Evolutionary conservation across 108 stramenopile species (phyloP).

Genomic region (Nitzschia inconspicua): DNA sequence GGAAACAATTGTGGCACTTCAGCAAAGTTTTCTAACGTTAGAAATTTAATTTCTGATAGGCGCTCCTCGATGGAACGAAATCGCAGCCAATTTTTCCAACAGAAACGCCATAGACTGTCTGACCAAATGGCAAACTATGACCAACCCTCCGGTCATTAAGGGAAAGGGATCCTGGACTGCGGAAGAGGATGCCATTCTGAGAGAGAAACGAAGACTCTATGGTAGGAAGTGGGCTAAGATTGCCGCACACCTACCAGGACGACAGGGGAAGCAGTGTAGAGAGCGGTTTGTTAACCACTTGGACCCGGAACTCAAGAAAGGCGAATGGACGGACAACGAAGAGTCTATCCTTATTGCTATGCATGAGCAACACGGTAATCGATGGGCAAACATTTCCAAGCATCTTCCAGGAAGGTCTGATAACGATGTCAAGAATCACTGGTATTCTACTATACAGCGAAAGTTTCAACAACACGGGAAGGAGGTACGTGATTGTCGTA

Average conservation of each 20-base stretch:
- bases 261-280: constrained; percentile 98
- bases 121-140: constrained; percentile 68
- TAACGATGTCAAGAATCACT: constrained; percentile 97
- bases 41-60: constrained; percentile 17
- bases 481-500: constrained; percentile 43
- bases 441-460: constrained; percentile 83
- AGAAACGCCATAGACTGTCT: constrained; percentile 76
- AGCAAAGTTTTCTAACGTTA: not conserved
- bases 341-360: constrained; percentile 84
- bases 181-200: constrained; percentile 70
- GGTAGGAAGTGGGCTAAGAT: constrained; percentile 94
- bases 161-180: constrained; percentile 85
- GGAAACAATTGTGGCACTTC: not conserved
- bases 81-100: constrained; percentile 60
- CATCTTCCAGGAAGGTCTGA: constrained; percentile 95
- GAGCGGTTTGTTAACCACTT: constrained; percentile 97
- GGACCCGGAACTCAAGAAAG: constrained; percentile 89
- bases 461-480: constrained; percentile 81
- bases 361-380: constrained; percentile 83
- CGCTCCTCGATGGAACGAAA: constrained; percentile 73
- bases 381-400: constrained; percentile 90
- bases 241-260: constrained; percentile 88
- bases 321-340: constrained; percentile 95
- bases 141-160: constrained; percentile 68
- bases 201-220: constrained; percentile 51